phyloP scores from a whole-genome alignment of 164 flowering plant genomes.

The Magnolia officinalis region DNA sequence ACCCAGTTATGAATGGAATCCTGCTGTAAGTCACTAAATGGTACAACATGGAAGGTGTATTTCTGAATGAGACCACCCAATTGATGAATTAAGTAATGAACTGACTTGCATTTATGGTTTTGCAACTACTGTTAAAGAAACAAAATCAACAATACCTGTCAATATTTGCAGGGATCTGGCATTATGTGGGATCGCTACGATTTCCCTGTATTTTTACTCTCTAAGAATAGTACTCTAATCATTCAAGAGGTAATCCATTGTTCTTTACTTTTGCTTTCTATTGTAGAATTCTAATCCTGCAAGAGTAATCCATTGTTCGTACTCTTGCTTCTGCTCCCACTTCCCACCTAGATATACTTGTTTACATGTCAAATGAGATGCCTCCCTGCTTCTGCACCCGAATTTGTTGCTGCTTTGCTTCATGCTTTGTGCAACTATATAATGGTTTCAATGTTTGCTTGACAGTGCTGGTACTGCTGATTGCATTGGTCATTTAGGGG shows the following conservation, averaged over 20 bases:
- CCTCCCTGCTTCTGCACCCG: too few relatives aligned
- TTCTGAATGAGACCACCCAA: neutral
- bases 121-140: neutral
- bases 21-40: slow-evolving; percentile 54
- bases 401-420: too few relatives aligned
- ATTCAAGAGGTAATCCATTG: slow-evolving; percentile 54
- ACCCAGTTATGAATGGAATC: slow-evolving; percentile 76
- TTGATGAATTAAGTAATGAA: neutral
- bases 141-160: neutral
- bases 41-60: neutral
- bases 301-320: neutral
- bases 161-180: slow-evolving; percentile 74
- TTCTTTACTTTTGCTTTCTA: neutral
- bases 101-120: neutral
- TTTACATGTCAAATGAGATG: too few relatives aligned
- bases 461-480: too few relatives aligned
- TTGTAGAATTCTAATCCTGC: neutral
- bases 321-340: too few relatives aligned
- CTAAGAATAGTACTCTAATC: slow-evolving; percentile 42
- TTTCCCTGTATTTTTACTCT: slow-evolving; percentile 83
- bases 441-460: too few relatives aligned
- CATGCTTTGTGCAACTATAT: too few relatives aligned
- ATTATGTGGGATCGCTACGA: slow-evolving; percentile 70
- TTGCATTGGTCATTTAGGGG: too few relatives aligned
- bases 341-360: too few relatives aligned